Conservation (phyloP, 192 early-diverging fungal genomes). For the Physocladia obscura region DNA sequence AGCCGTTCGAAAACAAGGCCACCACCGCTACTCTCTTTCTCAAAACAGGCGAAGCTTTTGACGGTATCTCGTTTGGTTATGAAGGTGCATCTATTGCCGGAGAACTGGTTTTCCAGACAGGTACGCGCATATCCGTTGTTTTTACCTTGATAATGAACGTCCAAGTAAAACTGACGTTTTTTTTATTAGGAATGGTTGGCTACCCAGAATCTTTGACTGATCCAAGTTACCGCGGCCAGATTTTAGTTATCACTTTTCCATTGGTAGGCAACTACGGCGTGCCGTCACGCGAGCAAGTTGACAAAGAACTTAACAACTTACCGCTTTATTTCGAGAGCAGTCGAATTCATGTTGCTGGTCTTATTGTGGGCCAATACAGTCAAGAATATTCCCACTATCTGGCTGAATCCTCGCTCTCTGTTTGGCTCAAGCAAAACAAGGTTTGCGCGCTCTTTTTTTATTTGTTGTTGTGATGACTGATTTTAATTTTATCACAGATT, state of each 20-base stretch:
- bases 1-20: not conserved
- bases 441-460: constrained; percentile 15
- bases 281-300: constrained; percentile 81
- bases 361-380: constrained; percentile 90
- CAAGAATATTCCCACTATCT: constrained; percentile 92
- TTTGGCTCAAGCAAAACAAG: constrained; percentile 90
- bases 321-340: constrained; percentile 94
- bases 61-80: constrained; percentile 94
- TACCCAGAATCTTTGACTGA: constrained; percentile 99
- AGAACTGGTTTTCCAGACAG: constrained; percentile 99
- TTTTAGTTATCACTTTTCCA: constrained; percentile 96
- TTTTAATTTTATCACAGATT: no score
- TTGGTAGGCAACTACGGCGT: constrained; percentile 98
- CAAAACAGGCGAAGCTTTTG: constrained; percentile 79
- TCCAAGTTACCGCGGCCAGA: constrained; percentile 97
- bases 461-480: no score
- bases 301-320: constrained; percentile 80
- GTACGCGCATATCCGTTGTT: constrained; percentile 44
- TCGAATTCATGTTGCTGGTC: constrained; percentile 89
- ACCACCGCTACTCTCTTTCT: constrained; percentile 61
- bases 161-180: not conserved
- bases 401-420: constrained; percentile 76
- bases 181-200: constrained; percentile 83
- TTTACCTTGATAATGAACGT: not conserved
- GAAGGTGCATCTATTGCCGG: constrained; percentile 82